Percentiles rank a stretch among this genome's conserved stretches.
Evolutionary conservation across 2,329 filamentous ascomycete genomes (phyloP).

Genomic region (Sporothrix pallida): DNA sequence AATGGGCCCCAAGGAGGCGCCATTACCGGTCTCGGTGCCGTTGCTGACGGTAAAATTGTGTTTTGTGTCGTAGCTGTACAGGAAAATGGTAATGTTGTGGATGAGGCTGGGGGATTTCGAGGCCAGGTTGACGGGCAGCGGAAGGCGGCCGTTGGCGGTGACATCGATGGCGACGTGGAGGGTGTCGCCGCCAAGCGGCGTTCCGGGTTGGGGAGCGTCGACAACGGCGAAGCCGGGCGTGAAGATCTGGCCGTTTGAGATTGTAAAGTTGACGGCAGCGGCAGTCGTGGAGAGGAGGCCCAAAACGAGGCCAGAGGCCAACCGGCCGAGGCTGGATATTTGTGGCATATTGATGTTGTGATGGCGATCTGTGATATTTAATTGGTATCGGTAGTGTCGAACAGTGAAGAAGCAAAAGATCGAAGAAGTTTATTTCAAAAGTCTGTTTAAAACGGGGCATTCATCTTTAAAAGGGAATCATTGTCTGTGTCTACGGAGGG

Average conservation of each 20-base stretch:
- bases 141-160: constrained; percentile 67
- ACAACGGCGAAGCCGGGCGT: constrained; percentile 72
- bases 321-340: background rate
- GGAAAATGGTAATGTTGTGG: constrained; percentile 69
- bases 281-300: constrained; percentile 39
- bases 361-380: background rate
- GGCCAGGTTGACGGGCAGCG: constrained; percentile 59
- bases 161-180: constrained; percentile 72
- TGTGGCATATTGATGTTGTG: background rate
- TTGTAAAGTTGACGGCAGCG: constrained; percentile 57
- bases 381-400: background rate
- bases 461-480: background rate
- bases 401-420: background rate
- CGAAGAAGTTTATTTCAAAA: background rate
- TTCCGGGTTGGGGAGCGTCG: constrained; percentile 68
- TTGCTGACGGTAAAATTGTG: constrained; percentile 74
- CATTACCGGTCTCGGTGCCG: constrained; percentile 62
- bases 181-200: constrained; percentile 64
- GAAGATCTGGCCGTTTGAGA: constrained; percentile 69
- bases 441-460: background rate
- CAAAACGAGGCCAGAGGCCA: constrained; percentile 38
- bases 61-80: constrained; percentile 66
- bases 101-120: constrained; percentile 62
- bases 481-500: background rate
- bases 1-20: constrained; percentile 65